Conservation (phyloP, 164 flowering plant species). For the Aristolochia californica region DNA sequence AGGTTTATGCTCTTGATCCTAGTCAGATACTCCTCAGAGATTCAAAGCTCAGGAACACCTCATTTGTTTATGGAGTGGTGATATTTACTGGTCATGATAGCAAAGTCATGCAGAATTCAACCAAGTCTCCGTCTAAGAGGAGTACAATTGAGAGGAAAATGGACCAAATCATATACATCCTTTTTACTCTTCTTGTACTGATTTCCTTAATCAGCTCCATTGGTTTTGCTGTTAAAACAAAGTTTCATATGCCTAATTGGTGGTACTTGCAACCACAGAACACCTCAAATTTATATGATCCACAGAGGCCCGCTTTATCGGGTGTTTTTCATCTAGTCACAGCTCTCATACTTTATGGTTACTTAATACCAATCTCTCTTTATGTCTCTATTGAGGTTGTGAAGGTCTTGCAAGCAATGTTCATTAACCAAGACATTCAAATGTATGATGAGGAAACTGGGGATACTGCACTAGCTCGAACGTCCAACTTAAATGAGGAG, state of each 20-base stretch:
- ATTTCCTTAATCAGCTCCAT: constrained; percentile 57
- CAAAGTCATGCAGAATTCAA: constrained; percentile 80
- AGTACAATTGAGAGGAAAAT: constrained; percentile 61
- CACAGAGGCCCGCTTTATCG: constrained; percentile 34
- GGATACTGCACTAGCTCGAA: constrained; percentile 65
- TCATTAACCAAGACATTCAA: constrained; percentile 59
- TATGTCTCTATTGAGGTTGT: constrained; percentile 82
- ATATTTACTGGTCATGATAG: constrained; percentile 76
- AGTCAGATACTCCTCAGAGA: constrained; percentile 69
- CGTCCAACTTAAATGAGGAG: constrained; percentile 85
- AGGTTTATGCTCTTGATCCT: constrained; percentile 49
- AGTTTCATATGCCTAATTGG: constrained; percentile 34
- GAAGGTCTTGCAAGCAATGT: constrained; percentile 66
- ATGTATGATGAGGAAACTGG: constrained; percentile 78
- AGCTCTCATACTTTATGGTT: constrained; percentile 60
- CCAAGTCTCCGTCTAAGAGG: constrained; percentile 70
- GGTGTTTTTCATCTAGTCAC: constrained; percentile 66
- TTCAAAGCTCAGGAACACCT: constrained; percentile 72
- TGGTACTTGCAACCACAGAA: constrained; percentile 74
- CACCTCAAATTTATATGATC: constrained; percentile 41
- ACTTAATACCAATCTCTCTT: constrained; percentile 73
- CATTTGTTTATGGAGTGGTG: constrained; percentile 65
- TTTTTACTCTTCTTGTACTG: constrained; percentile 44
- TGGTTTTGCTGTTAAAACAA: constrained; percentile 51
- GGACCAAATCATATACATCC: constrained; percentile 52